These are phyloP conservation scores for Fusarium algeriense DNA, from an alignment of 2,329 filamentous ascomycete species.

Conservation along the genomic window DNA sequence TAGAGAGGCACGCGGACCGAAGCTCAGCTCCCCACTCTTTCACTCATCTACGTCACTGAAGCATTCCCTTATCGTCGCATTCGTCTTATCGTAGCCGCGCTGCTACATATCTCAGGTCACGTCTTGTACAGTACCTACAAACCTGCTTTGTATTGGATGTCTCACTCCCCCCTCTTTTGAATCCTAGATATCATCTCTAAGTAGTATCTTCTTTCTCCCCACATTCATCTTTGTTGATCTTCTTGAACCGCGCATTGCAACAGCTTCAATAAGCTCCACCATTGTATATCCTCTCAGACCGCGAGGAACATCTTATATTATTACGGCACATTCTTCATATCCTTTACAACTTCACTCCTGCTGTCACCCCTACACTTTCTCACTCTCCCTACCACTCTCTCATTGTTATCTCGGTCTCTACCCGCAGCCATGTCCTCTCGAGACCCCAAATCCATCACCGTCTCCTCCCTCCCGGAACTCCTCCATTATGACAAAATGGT, in stretches of 20 bases:
- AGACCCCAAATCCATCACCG: constrained; percentile 61
- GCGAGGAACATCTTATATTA: background rate
- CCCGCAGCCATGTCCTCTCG: constrained; percentile 44
- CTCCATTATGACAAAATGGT: constrained; percentile 80
- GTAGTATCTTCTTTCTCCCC: background rate
- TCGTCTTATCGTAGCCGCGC: constrained; percentile 47
- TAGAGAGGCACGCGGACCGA: constrained; percentile 39
- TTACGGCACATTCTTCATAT: background rate
- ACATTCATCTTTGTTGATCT: constrained; percentile 1
- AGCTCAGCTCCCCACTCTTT: constrained; percentile 21
- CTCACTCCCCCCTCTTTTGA: constrained; percentile 8
- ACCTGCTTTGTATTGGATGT: constrained; percentile 19
- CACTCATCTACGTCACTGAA: constrained; percentile 43
- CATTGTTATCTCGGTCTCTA: background rate
- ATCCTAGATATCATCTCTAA: background rate
- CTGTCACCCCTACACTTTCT: too few relatives aligned
- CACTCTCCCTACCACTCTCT: background rate
- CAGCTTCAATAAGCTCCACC: background rate
- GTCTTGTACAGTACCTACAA: background rate
- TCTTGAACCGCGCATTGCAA: constrained; percentile 16
- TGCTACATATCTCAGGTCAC: background rate
- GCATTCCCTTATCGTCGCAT: constrained; percentile 40
- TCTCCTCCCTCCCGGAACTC: constrained; percentile 73
- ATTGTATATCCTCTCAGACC: background rate
- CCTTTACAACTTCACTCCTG: background rate